These are phyloP conservation scores for Carpinus viminea DNA, from an alignment of 306 rosid species.

Conservation along the genomic window DNA sequence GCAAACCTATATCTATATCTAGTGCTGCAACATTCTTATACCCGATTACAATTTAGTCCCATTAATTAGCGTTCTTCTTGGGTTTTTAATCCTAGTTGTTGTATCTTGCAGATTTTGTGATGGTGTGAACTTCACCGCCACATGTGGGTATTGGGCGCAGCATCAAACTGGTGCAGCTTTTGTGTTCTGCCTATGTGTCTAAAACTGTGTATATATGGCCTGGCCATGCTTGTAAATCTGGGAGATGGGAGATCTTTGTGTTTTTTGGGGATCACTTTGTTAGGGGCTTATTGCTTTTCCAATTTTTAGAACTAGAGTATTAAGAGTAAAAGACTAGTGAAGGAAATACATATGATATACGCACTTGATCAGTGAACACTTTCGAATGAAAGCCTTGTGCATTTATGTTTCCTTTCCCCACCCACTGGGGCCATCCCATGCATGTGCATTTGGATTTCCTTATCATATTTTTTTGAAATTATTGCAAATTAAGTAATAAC, in stretches of 20 bases:
- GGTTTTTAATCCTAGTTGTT: slow-evolving; percentile 21
- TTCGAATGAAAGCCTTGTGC: too few species aligned
- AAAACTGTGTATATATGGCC: slow-evolving; percentile 50
- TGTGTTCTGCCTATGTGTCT: slow-evolving; percentile 28
- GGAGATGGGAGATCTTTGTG: slow-evolving; percentile 32
- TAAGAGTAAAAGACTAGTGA: too few species aligned
- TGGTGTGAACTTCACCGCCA: slow-evolving; percentile 28
- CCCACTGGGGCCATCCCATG: too few species aligned
- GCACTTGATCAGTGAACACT: too few species aligned
- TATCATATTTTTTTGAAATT: too few species aligned
- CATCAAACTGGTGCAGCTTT: slow-evolving; percentile 23
- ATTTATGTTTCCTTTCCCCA: too few species aligned
- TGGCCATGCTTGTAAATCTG: slow-evolving; percentile 51
- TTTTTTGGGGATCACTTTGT: slow-evolving; percentile 20
- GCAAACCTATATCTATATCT: not conserved
- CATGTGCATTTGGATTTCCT: too few species aligned
- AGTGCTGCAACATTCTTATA: not conserved
- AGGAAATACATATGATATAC: too few species aligned
- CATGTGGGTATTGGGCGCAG: slow-evolving; percentile 27
- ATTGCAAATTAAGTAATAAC: too few species aligned
- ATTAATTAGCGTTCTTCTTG: not conserved
- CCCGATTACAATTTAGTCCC: slow-evolving; percentile 9
- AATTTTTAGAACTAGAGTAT: not conserved
- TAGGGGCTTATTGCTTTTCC: slow-evolving; percentile 29
- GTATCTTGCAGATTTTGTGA: slow-evolving; percentile 47